These are phyloP conservation scores for Candida fluviatilis DNA, from an alignment of 805 yeast genomes.

Conservation along the genomic window DNA sequence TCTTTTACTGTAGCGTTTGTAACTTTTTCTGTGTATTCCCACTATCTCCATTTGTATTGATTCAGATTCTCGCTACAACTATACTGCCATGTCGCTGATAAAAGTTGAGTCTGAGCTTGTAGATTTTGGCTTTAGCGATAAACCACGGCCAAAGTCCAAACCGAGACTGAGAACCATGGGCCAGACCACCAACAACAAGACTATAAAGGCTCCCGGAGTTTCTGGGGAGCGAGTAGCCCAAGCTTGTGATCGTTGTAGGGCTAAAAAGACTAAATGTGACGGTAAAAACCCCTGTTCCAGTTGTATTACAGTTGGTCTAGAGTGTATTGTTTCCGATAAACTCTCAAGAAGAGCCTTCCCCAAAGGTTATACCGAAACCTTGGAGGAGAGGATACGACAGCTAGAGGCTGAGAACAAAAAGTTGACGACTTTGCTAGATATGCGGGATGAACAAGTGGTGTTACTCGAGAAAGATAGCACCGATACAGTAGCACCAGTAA, in stretches of 20 bases:
- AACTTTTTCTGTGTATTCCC: too few species aligned
- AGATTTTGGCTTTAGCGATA: not conserved
- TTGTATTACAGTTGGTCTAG: constrained; percentile 80
- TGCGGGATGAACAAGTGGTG: constrained; percentile 61
- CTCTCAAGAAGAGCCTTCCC: constrained; percentile 86
- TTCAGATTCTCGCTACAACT: too few species aligned
- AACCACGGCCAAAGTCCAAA: constrained; percentile 4
- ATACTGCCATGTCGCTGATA: not conserved
- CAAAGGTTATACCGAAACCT: constrained; percentile 84
- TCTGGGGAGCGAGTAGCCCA: constrained; percentile 73
- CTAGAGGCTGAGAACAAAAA: constrained; percentile 77
- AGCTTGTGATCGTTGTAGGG: constrained; percentile 87
- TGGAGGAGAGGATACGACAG: constrained; percentile 85
- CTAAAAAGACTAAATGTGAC: constrained; percentile 76
- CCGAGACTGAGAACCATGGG: not conserved
- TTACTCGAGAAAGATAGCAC: constrained; percentile 12
- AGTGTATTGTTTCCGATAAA: constrained; percentile 84
- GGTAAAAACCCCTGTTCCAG: constrained; percentile 76
- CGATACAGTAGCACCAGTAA: constrained; percentile 13
- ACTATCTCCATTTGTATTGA: too few species aligned
- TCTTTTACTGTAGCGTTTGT: too few species aligned
- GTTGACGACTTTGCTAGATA: constrained; percentile 56
- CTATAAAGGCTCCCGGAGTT: constrained; percentile 68
- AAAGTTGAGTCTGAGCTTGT: not conserved
- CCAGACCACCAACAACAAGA: constrained; percentile 23